Evolutionary conservation across 129 eudicot species (phyloP).

Genomic region (Pittosporum tobira): DNA sequence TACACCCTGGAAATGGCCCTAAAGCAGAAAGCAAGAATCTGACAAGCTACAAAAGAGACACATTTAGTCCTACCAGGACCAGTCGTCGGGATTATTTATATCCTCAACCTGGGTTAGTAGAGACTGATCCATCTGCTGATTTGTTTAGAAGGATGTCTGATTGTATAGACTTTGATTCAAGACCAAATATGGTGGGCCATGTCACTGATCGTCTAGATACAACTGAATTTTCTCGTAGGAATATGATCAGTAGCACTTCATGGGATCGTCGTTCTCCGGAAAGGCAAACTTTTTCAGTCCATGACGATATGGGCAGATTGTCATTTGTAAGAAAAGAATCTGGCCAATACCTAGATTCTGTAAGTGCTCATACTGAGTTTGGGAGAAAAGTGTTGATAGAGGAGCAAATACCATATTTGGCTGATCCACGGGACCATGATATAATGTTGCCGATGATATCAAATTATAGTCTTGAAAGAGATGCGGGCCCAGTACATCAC

Average conservation of each 20-base stretch:
- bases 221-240: constrained; percentile 26
- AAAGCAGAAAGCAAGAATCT: constrained; percentile 14
- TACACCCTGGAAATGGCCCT: constrained; percentile 17
- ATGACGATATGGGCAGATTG: constrained; percentile 21
- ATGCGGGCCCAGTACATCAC: constrained; percentile 20
- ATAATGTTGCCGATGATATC: constrained; percentile 19
- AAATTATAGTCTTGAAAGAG: constrained; percentile 25
- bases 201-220: constrained; percentile 20
- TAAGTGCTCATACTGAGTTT: constrained; percentile 24
- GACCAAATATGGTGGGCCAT: constrained; percentile 19
- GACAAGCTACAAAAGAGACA: constrained; percentile 14
- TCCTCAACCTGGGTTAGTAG: constrained; percentile 21
- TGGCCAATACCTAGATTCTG: constrained; percentile 31
- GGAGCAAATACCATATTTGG: constrained; percentile 32
- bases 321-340: constrained; percentile 22
- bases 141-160: constrained; percentile 29
- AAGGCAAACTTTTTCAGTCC: constrained; percentile 13
- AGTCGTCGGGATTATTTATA: constrained; percentile 22
- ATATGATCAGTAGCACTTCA: constrained; percentile 15
- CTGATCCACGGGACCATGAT: constrained; percentile 27
- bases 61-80: constrained; percentile 28
- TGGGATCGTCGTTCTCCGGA: constrained; percentile 22
- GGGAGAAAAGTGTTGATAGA: constrained; percentile 36
- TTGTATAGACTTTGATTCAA: constrained; percentile 20
- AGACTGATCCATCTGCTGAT: constrained; percentile 27